Conservation (phyloP, 805 yeast species). For the Jamesozyma hellenica region DNA sequence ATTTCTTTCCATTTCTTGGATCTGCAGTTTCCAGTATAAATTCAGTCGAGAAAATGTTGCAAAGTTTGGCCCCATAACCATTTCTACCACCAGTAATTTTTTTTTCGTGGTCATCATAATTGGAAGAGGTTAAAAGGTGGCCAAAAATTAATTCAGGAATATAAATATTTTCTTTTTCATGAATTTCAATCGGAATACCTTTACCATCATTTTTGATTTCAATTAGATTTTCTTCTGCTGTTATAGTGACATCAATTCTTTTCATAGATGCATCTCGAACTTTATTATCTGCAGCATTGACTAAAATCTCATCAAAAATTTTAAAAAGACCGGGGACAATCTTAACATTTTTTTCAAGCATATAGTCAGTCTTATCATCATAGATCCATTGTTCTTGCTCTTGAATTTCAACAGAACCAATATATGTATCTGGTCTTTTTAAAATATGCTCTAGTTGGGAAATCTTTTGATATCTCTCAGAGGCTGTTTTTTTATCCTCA, state of each 20-base stretch:
- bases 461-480: constrained; percentile 82
- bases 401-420: constrained; percentile 85
- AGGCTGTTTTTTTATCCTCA: constrained; percentile 32
- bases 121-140: constrained; percentile 84
- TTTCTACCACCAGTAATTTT: constrained; percentile 98
- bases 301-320: constrained; percentile 93
- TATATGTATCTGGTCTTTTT: constrained; percentile 95
- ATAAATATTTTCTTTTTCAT: constrained; percentile 80
- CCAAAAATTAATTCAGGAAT: constrained; percentile 97
- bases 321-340: constrained; percentile 95
- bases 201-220: constrained; percentile 85
- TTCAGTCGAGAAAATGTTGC: constrained; percentile 88
- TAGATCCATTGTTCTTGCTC: constrained; percentile 79
- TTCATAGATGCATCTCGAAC: constrained; percentile 90
- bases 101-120: constrained; percentile 89
- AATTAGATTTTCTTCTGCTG: constrained; percentile 62
- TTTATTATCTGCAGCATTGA: constrained; percentile 97
- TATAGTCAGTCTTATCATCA: constrained; percentile 51
- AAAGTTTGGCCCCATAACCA: constrained; percentile 94
- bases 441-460: constrained; percentile 93
- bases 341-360: constrained; percentile 52
- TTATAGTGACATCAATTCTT: constrained; percentile 70
- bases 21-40: constrained; percentile 88
- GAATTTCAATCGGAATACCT: constrained; percentile 93
- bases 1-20: constrained; percentile 46